Evolutionary conservation across 352 stramenopile species (phyloP).

Genomic region (Blastocystis sp.): DNA sequence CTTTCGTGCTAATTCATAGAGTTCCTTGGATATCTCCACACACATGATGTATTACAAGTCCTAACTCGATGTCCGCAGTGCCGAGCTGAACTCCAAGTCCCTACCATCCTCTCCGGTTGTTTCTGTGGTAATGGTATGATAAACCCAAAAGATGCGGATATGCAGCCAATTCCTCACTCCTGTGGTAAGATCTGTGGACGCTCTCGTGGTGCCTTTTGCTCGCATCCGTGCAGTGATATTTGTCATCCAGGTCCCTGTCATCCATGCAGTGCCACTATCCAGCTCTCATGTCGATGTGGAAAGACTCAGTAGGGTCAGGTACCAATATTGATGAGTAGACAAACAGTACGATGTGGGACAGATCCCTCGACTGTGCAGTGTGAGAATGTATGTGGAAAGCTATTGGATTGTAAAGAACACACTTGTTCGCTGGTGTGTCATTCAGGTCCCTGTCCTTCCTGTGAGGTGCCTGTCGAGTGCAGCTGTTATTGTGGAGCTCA

Average conservation of each 20-base stretch:
- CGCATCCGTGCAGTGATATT: constrained; percentile 28
- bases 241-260: constrained; percentile 69
- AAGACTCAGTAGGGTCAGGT: background rate
- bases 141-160: background rate
- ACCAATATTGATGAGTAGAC: background rate
- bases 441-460: constrained; percentile 24
- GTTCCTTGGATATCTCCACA: constrained; percentile 47
- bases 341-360: constrained; percentile 55
- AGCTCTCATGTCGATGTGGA: constrained; percentile 49
- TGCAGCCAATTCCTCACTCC: constrained; percentile 33
- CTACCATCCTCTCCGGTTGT: constrained; percentile 55
- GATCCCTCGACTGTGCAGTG: constrained; percentile 31
- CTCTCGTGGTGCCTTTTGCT: background rate
- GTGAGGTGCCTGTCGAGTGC: constrained; percentile 34
- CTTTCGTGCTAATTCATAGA: background rate
- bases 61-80: constrained; percentile 35
- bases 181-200: constrained; percentile 66
- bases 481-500: constrained; percentile 66
- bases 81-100: constrained; percentile 15
- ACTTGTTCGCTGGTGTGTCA: constrained; percentile 51
- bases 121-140: constrained; percentile 57
- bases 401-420: constrained; percentile 65
- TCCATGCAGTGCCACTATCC: constrained; percentile 49
- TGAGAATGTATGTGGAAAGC: constrained; percentile 59
- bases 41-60: background rate